Evolutionary conservation across 257 asterid species (phyloP).

Genomic region (Hygrophila difformis): DNA sequence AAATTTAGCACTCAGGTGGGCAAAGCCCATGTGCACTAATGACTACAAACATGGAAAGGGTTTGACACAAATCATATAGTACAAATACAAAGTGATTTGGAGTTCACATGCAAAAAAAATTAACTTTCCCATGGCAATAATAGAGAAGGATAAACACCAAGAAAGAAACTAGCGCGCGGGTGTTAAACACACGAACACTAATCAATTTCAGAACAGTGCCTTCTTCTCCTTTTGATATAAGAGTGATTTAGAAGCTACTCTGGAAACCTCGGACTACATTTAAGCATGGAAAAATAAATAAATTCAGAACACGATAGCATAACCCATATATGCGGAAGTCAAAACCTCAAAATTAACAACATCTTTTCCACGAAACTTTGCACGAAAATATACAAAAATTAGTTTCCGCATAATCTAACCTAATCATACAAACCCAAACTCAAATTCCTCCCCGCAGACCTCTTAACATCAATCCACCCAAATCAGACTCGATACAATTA

Average conservation of each 20-base stretch:
- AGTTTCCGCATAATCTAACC: neutral
- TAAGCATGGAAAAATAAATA: neutral
- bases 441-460: conserved; percentile 7
- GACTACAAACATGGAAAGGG: neutral
- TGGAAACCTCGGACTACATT: neutral
- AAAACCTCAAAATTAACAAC: conserved; percentile 2
- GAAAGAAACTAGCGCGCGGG: too few species aligned
- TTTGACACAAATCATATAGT: neutral
- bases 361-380: neutral
- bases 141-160: neutral
- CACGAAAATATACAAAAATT: neutral
- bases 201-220: too few species aligned
- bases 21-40: too few species aligned
- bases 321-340: neutral
- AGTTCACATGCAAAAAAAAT: conserved; percentile 1
- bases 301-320: neutral
- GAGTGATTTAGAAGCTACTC: neutral
- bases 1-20: too few species aligned
- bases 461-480: conserved; percentile 7
- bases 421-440: neutral
- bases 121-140: neutral
- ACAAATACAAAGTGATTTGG: neutral
- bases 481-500: neutral
- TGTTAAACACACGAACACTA: too few species aligned
- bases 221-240: neutral